These are phyloP conservation scores for Fusarium sambucinum DNA, from an alignment of 2,329 filamentous ascomycete genomes.

Conservation along the genomic window DNA sequence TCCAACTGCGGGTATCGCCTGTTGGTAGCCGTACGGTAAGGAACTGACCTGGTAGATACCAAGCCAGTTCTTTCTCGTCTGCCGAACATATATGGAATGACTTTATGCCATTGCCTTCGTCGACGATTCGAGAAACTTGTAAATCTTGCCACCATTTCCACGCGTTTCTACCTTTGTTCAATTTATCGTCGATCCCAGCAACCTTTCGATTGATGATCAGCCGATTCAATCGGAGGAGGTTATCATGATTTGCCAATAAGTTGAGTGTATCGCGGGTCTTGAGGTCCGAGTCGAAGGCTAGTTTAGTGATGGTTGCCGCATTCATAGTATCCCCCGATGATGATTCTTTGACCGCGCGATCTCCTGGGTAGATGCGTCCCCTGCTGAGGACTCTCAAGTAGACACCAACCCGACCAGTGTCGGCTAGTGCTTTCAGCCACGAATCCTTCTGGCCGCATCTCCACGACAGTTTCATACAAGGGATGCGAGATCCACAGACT, in stretches of 20 bases:
- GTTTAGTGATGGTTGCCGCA: constrained; percentile 2
- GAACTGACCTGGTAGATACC: constrained; percentile 17
- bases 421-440: constrained; percentile 9
- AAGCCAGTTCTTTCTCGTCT: neutral
- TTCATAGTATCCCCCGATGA: constrained; percentile 3
- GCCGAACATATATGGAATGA: neutral
- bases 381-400: constrained; percentile 1
- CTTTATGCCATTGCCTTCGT: constrained; percentile 1
- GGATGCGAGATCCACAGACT: constrained; percentile 16
- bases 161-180: neutral
- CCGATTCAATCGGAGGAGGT: neutral
- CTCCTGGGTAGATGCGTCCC: constrained; percentile 5
- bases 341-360: constrained; percentile 7
- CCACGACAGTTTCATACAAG: constrained; percentile 23
- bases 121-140: neutral
- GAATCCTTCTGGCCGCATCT: constrained; percentile 21
- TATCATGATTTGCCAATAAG: constrained; percentile 1
- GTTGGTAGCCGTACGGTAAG: constrained; percentile 7
- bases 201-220: neutral
- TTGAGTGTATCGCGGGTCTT: constrained; percentile 13
- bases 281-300: constrained; percentile 3
- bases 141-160: constrained; percentile 15
- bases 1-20: constrained; percentile 16
- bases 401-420: constrained; percentile 4
- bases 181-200: neutral